Conservation (phyloP, 2,329 filamentous ascomycete genomes). For the Calonectria montana region DNA sequence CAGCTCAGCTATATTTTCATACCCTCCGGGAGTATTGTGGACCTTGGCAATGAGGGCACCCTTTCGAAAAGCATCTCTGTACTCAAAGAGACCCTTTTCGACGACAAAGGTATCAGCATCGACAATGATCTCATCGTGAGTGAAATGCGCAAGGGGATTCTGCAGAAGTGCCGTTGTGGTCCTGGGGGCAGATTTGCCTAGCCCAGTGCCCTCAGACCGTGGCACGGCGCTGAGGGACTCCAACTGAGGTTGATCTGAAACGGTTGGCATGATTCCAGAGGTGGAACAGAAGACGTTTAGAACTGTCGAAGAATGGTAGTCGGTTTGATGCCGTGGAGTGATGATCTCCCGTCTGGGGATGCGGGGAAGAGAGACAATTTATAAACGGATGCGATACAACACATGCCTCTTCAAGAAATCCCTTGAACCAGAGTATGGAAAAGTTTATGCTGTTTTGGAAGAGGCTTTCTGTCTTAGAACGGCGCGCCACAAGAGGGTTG, state of each 20-base stretch:
- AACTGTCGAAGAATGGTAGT: not conserved
- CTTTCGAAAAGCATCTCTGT: constrained; percentile 53
- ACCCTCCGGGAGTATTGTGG: constrained; percentile 37
- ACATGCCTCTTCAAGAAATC: not conserved
- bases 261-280: not conserved
- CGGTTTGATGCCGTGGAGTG: not conserved
- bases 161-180: constrained; percentile 25
- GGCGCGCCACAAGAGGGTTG: not conserved
- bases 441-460: constrained; percentile 3
- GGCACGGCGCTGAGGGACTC: not conserved
- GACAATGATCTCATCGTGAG: constrained; percentile 29
- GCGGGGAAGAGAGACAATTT: constrained; percentile 5
- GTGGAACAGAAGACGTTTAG: not conserved
- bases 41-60: constrained; percentile 50
- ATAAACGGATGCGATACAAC: not conserved
- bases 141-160: constrained; percentile 36
- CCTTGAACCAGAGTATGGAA: not conserved
- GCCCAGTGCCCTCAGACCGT: not conserved
- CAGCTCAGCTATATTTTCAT: constrained; percentile 44
- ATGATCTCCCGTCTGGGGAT: constrained; percentile 3
- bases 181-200: not conserved
- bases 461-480: not conserved
- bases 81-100: constrained; percentile 56
- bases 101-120: constrained; percentile 32
- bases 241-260: not conserved